Conservation (phyloP, 371 early-diverging fungal species). For the Syncephalastrum contaminatum region DNA sequence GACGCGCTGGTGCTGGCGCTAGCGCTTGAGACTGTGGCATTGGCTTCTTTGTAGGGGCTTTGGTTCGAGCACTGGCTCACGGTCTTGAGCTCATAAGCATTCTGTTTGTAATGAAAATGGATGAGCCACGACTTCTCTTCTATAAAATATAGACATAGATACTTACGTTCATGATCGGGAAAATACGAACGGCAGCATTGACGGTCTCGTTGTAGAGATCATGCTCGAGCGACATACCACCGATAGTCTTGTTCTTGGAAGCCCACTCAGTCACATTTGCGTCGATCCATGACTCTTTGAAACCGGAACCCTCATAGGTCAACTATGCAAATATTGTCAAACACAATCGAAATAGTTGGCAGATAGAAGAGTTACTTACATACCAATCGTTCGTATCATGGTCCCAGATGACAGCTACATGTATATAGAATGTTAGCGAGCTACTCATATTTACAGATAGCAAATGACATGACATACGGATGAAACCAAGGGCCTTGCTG, state of each 20-base stretch:
- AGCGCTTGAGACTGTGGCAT: too few relatives aligned
- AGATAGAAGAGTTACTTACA: slow-evolving; percentile 3
- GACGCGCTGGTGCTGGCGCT: too few relatives aligned
- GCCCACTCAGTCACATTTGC: slow-evolving; percentile 45
- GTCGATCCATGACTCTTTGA: slow-evolving; percentile 31
- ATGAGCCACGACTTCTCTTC: neutral
- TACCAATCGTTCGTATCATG: slow-evolving; percentile 49
- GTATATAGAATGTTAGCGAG: slow-evolving; percentile 14
- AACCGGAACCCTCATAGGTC: slow-evolving; percentile 5
- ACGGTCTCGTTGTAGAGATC: slow-evolving; percentile 42
- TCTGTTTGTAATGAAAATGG: slow-evolving; percentile 4
- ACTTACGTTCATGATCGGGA: slow-evolving; percentile 27
- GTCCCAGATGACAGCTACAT: slow-evolving; percentile 45
- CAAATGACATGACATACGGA: slow-evolving; percentile 15
- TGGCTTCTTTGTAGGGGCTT: slow-evolving; percentile 36
- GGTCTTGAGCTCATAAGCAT: slow-evolving; percentile 38
- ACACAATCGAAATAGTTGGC: too few relatives aligned
- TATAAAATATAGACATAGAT: too few relatives aligned
- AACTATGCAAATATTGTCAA: neutral
- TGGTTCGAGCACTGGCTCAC: slow-evolving; percentile 43
- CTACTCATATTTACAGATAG: neutral
- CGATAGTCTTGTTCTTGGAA: slow-evolving; percentile 20
- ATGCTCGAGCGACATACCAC: slow-evolving; percentile 46
- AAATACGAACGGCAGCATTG: slow-evolving; percentile 33
- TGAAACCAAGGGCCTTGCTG: slow-evolving; percentile 43